Base-by-base conservation (phyloP, 2,329 filamentous ascomycete species). In the Arthroderma sp. region DNA sequence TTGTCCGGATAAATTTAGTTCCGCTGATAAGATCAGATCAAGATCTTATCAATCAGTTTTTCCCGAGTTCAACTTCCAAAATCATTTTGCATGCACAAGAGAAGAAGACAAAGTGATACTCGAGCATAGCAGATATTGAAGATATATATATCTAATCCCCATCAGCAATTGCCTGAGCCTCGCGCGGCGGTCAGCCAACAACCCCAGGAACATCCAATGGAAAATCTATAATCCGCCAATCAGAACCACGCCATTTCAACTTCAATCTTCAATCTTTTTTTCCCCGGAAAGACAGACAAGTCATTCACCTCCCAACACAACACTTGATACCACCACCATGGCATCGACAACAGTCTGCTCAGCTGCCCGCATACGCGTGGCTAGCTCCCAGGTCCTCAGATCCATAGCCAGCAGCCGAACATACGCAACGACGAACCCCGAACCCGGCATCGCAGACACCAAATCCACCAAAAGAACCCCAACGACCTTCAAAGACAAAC, bases 401-500 rank as follows among this genome's bases (percentile, higher is more conserved):
- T 54, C 19, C 31, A 39, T 37, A 4, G 54, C 60, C 11, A 58
- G 58, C 55, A 52, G 61, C 59, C 70, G 71, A 57, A 62, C 62
- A 59, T 74, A 74, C 57, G 72, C 72, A 37, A 74, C 72, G n/a
- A 70, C 71, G 19, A 67, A 68, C 57, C 51, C 51, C 5, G 47
- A 51, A 25, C 66, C 68, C 8, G 52, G 63, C 31, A 69, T 68
- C 61, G 68, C 69, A 58, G 68, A 66, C 51, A 58, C 65, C 60
- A 66, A 62, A 57, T 63, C 65, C 59, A 62, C 65, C 43, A 60
- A 57, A 53, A 55, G 71, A 58, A 73, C 70, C 41, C 65, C 74
- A 31, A 84, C 80, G 13, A 71, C 73, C 2, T 86, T 86, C 70
- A 75, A 73, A 60, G 82, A 86, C 68, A 81, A 79, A 57, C 74